phyloP scores from a whole-genome alignment of 1,139 yeast genomes.

The Geotrichum cucujoidarum region DNA sequence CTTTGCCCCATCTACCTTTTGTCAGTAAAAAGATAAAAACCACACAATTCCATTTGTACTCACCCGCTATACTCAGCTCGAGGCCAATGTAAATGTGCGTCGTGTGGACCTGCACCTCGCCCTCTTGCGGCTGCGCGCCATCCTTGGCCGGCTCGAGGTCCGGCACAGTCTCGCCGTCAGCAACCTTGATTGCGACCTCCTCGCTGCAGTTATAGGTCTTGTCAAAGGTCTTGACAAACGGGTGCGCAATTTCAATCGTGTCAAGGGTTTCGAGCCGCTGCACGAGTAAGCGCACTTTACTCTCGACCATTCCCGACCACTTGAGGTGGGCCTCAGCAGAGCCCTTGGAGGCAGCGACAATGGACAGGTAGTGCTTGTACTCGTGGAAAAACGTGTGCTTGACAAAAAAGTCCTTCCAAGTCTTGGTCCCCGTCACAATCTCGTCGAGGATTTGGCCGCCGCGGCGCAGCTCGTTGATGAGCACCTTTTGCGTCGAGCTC shows the following conservation, averaged over 20 bases:
- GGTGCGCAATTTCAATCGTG: conserved; percentile 82
- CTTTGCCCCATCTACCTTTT: conserved; percentile 30
- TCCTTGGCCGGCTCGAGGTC: conserved; percentile 23
- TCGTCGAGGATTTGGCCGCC: conserved; percentile 68
- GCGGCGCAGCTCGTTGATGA: conserved; percentile 66
- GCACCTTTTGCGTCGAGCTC: conserved; percentile 76
- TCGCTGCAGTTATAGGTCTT: conserved; percentile 49
- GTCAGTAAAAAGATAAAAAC: background rate
- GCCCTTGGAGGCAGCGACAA: conserved; percentile 71
- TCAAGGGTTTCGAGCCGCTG: conserved; percentile 71
- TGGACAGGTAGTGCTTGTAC: conserved; percentile 80
- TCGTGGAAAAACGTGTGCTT: conserved; percentile 77
- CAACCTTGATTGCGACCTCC: conserved; percentile 51
- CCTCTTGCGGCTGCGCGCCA: conserved; percentile 28
- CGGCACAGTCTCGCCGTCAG: conserved; percentile 40
- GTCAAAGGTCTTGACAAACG: conserved; percentile 75
- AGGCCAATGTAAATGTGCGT: conserved; percentile 80
- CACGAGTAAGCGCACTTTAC: conserved; percentile 74
- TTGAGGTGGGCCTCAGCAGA: conserved; percentile 73
- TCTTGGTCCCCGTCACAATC: conserved; percentile 56
- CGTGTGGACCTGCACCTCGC: conserved; percentile 48
- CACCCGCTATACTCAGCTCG: conserved; percentile 51
- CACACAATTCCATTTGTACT: conserved; percentile 22
- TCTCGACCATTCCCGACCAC: conserved; percentile 92
- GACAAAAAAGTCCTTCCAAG: conserved; percentile 70